Conservation (phyloP, 208 protist species). For the Crithidia expoeki region DNA sequence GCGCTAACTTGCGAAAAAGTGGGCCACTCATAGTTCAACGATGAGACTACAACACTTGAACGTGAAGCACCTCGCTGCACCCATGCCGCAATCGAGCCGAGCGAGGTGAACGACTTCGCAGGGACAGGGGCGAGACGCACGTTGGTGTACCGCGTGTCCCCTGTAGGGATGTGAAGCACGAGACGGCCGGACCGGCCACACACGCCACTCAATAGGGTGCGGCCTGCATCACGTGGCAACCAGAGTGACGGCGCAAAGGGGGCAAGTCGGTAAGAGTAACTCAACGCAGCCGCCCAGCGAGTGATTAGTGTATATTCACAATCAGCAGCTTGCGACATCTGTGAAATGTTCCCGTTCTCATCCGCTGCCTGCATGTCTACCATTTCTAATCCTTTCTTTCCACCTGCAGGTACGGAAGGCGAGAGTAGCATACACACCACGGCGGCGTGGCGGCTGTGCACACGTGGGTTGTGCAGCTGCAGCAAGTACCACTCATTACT, state of each 20-base stretch:
- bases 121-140: conserved; percentile 40
- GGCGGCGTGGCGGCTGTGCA: conserved; percentile 48
- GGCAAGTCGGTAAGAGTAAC: conserved; percentile 9
- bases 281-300: conserved; percentile 2
- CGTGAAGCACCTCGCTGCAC: background rate
- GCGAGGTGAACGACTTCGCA: conserved; percentile 38
- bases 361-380: background rate
- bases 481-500: conserved; percentile 34
- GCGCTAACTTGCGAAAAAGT: conserved; percentile 22
- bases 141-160: conserved; percentile 31
- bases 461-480: conserved; percentile 46
- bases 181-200: conserved; percentile 59
- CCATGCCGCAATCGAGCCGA: conserved; percentile 50
- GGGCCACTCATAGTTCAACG: background rate
- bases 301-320: background rate
- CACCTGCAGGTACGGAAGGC: background rate
- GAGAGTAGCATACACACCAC: conserved; percentile 39
- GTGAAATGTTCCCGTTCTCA: background rate
- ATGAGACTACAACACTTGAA: background rate
- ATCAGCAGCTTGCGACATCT: too few relatives aligned
- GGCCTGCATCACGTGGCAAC: conserved; percentile 18
- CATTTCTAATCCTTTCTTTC: background rate
- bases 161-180: conserved; percentile 52
- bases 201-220: conserved; percentile 13
- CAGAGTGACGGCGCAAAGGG: conserved; percentile 25